Base-by-base conservation (phyloP, 2,329 filamentous ascomycete species). In the Thelonectria olida region DNA sequence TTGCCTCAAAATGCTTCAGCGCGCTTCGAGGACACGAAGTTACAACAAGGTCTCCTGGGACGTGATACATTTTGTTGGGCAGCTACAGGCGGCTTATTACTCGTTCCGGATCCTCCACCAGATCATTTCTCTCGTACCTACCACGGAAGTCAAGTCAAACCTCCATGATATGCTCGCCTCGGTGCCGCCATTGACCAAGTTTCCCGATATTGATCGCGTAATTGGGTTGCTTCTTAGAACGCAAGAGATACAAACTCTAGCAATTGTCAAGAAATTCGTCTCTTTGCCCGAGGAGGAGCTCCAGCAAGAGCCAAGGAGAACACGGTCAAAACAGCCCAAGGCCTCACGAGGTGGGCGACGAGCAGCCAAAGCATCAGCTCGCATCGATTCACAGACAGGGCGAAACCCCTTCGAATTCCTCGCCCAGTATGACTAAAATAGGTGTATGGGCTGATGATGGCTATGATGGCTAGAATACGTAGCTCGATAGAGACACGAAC, bases 51-150 rank as follows among this genome's bases (percentile, higher is more conserved):
- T 68, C 48, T 73, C 66, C 2, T 92, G 89, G 90, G 78, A 83
- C 9, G 77, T 84, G 17, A 75, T 90, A 42, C 90, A 92, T 67
- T 79, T 90, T 48, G 73, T 82, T 8, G 88, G 88, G 0, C 86
- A 90, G 64, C 74, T 88, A 0, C 85, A 90, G 54, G 85, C 85
- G 5, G 79, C 82, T 1, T 74, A 87, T 6, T 91, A 91, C 69
- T 90, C 88, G 1, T 70, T 91, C 1, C 81, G 87, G n/a, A 70
- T 80, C 22, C 57, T 88, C 4, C 63, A 84, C 2, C 76, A 77
- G 22, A 69, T 78, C 8, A 52, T 80, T 2, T 63, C 67, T 1
- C 47, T 72, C 17, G 55, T 53, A 5, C 23, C 59, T 2, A 23
- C 58, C 4, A 48, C 55, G 25, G 39, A 50, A 7, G 28, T 31